phyloP scores from a whole-genome alignment of 2,329 filamentous ascomycete species.

The Ceratocystiopsis brevicomis region DNA sequence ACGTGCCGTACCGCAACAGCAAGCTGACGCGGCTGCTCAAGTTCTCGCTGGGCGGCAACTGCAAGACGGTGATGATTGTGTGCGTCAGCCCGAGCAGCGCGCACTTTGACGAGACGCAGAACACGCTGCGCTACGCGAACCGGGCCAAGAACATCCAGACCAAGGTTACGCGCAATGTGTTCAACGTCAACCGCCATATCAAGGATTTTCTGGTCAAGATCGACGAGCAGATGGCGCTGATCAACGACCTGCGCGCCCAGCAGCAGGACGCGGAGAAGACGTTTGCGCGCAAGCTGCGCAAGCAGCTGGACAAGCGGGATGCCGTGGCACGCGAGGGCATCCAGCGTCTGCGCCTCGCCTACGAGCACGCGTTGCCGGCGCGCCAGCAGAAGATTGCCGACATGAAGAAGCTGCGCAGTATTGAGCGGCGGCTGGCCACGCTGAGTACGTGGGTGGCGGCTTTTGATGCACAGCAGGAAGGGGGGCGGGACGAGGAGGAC shows the following conservation, averaged over 20 bases:
- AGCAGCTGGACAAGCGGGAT: conserved; percentile 74
- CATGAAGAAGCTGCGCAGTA: conserved; percentile 64
- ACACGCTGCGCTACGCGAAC: conserved; percentile 92
- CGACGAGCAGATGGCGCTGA: conserved; percentile 91
- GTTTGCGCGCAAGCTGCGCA: conserved; percentile 77
- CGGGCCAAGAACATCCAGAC: conserved; percentile 98
- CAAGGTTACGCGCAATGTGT: conserved; percentile 97
- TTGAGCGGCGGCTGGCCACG: conserved; percentile 68
- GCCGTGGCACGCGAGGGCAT: conserved; percentile 58
- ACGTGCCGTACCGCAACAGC: conserved; percentile 93
- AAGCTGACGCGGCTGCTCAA: conserved; percentile 91
- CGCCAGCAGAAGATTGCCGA: conserved; percentile 59
- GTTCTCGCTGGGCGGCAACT: conserved; percentile 93
- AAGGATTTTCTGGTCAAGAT: conserved; percentile 99
- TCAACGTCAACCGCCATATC: conserved; percentile 96
- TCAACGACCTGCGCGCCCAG: conserved; percentile 85
- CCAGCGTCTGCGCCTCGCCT: conserved; percentile 60
- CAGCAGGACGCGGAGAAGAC: conserved; percentile 72
- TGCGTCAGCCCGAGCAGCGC: conserved; percentile 92
- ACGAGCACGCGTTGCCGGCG: conserved; percentile 60
- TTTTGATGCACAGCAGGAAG: conserved; percentile 51
- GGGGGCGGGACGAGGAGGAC: conserved; percentile 45
- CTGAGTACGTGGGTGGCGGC: conserved; percentile 86
- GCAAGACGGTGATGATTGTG: conserved; percentile 98
- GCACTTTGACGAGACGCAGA: conserved; percentile 96